Base-by-base conservation (phyloP, 2,329 filamentous ascomycete genomes). In the Lasiodiplodia hormozganensis region DNA sequence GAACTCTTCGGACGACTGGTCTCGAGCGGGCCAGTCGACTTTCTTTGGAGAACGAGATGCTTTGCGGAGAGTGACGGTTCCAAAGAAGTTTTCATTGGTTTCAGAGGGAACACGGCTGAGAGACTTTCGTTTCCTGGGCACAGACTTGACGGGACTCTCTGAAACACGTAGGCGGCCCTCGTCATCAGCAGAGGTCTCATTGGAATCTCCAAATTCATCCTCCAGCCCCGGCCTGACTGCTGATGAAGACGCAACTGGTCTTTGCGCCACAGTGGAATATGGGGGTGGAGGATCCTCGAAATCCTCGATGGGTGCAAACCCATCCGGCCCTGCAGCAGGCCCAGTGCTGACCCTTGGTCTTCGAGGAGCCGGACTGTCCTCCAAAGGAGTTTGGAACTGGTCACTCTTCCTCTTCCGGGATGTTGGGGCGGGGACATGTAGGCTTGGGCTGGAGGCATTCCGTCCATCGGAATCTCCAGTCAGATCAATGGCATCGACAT, bases 361-460 rank as follows among this genome's bases (percentile, higher is more conserved):
- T 31, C 34, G 56, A n/a, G 2, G 34, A 21, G 49, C 60, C 12
- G 52, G 38, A 23, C 60, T 49, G 5, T 25, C 70, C 23, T 65
- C 62, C 4, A 73, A 23, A 40, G 78, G 78, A 34, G 72, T 70
- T 40, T 78, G 79, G 57, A 77, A 79, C 25, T 83, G 82, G n/a
- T 81, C 79, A 71, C 82, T 84, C 73, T 83, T 84, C 53, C 83
- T 76, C 73, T 84, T 85, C 68, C 79, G 79, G 36, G 75, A 65
- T 71, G 43, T 74, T 74, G 52, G 67, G 70, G 12, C 58, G 62
- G 14, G 70, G 70, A 47, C 62, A 5, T 43, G 23, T 5, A 47
- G 12, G 28, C 52, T 67, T 16, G 71, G 71, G 47, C 71, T 71
- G 14, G 74, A 73, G 40, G 73, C 74, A 18, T 70, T 70, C 8